Evolutionary conservation across 257 asterid species (phyloP).

Genomic region (Capsicum pubescens): DNA sequence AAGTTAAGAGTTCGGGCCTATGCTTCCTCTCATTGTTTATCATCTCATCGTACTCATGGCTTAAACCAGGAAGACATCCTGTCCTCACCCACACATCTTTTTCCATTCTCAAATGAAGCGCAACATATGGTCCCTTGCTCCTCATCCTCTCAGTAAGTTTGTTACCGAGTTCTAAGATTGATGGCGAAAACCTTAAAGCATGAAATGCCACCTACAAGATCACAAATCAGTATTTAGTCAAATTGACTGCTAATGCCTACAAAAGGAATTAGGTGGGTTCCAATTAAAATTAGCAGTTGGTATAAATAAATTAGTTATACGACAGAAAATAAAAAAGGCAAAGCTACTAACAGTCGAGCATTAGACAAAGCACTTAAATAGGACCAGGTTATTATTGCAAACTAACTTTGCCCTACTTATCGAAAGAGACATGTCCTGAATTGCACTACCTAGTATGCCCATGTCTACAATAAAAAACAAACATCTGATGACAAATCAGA

Average conservation of each 20-base stretch:
- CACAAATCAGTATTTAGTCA: neutral
- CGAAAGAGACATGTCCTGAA: neutral
- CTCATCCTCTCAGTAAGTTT: conserved; percentile 76
- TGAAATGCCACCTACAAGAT: conserved; percentile 81
- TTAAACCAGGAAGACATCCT: conserved; percentile 91
- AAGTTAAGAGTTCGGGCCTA: conserved; percentile 72
- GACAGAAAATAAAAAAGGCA: neutral
- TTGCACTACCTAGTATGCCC: neutral
- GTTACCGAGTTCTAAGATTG: conserved; percentile 66
- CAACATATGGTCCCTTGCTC: conserved; percentile 85
- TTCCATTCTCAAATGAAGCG: conserved; percentile 94
- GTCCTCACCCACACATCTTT: conserved; percentile 98
- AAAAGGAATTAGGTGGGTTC: neutral
- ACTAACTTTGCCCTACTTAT: neutral
- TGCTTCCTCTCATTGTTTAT: conserved; percentile 69
- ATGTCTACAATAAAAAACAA: neutral
- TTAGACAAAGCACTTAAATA: neutral
- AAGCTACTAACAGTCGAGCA: neutral
- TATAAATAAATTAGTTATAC: neutral
- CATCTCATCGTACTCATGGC: conserved; percentile 61
- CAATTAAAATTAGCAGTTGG: neutral
- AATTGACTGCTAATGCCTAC: neutral
- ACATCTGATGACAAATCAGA: conserved; percentile 6
- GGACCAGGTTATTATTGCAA: conserved; percentile 8
- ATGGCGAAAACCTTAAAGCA: conserved; percentile 78